These are phyloP conservation scores for Citrus unshiu DNA, from an alignment of 345 rosid species.

Conservation along the genomic window DNA sequence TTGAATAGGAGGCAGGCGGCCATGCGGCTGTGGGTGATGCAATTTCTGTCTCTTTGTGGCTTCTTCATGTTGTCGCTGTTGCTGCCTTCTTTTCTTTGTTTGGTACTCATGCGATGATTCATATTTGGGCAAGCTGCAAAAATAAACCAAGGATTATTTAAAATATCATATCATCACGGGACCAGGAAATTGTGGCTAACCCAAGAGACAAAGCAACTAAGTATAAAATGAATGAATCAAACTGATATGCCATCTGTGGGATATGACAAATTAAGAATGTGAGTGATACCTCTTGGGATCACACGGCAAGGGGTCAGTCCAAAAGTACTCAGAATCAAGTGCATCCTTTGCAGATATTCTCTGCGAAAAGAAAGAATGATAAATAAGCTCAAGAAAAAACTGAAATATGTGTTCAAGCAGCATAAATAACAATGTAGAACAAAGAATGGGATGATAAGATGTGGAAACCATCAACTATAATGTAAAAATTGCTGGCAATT, in stretches of 20 bases:
- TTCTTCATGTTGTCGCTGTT: constrained; percentile 87
- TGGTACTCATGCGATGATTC: constrained; percentile 97
- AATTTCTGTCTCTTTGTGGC: constrained; percentile 84
- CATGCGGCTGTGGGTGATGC: constrained; percentile 76
- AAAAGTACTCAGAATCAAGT: constrained; percentile 94
- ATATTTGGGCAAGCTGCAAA: constrained; percentile 74
- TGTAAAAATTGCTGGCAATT: not conserved
- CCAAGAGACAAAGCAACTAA: not conserved
- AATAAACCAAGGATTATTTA: constrained; percentile 7
- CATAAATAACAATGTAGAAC: not conserved
- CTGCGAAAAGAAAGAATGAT: constrained; percentile 27
- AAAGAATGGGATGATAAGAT: not conserved
- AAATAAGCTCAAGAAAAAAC: not conserved
- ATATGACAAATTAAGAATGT: not conserved
- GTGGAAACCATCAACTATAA: not conserved
- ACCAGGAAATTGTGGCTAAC: constrained; percentile 22
- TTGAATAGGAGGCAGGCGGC: constrained; percentile 77
- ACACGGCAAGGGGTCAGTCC: constrained; percentile 96
- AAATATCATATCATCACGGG: constrained; percentile 30
- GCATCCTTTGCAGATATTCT: constrained; percentile 98
- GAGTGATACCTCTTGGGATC: constrained; percentile 76
- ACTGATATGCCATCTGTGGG: not conserved
- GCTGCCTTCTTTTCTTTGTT: constrained; percentile 93
- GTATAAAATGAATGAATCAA: not conserved
- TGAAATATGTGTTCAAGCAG: not conserved